Conservation (phyloP, 2,329 filamentous ascomycete genomes). For the Penicillium vulpinum region DNA sequence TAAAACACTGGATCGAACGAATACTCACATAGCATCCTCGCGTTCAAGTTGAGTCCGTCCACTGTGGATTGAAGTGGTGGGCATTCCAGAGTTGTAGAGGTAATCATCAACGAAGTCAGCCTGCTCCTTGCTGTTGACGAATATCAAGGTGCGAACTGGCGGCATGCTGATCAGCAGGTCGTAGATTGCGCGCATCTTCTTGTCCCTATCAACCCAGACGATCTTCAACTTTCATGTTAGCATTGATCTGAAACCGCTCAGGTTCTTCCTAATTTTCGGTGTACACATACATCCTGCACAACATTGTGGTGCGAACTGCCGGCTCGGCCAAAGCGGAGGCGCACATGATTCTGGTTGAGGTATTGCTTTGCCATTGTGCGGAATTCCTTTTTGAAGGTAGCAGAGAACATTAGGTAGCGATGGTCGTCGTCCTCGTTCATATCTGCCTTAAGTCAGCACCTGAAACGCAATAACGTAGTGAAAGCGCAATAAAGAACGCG, state of each 20-base stretch:
- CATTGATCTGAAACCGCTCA: background rate
- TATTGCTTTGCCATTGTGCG: conserved; percentile 76
- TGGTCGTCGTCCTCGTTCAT: conserved; percentile 73
- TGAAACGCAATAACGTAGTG: background rate
- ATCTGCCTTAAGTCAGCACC: conserved; percentile 47
- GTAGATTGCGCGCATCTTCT: conserved; percentile 70
- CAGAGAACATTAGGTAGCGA: conserved; percentile 81
- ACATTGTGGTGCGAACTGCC: conserved; percentile 84
- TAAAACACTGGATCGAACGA: background rate
- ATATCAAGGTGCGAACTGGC: conserved; percentile 80
- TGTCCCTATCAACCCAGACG: conserved; percentile 62
- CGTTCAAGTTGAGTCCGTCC: conserved; percentile 88
- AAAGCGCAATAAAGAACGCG: too few relatives aligned
- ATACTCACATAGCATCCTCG: conserved; percentile 75
- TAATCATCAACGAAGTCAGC: conserved; percentile 87
- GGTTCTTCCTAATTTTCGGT: background rate
- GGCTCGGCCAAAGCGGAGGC: conserved; percentile 81
- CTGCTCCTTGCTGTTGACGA: conserved; percentile 76
- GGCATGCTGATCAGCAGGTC: conserved; percentile 70
- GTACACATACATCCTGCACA: conserved; percentile 59
- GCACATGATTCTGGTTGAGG: conserved; percentile 71
- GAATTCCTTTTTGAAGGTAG: conserved; percentile 82
- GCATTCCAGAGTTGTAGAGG: conserved; percentile 75
- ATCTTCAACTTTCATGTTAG: conserved; percentile 46
- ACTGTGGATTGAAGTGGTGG: conserved; percentile 83